Evolutionary conservation across 768 basidiomycete species (phyloP).

Genomic region (Rhodotorula paludigena): DNA sequence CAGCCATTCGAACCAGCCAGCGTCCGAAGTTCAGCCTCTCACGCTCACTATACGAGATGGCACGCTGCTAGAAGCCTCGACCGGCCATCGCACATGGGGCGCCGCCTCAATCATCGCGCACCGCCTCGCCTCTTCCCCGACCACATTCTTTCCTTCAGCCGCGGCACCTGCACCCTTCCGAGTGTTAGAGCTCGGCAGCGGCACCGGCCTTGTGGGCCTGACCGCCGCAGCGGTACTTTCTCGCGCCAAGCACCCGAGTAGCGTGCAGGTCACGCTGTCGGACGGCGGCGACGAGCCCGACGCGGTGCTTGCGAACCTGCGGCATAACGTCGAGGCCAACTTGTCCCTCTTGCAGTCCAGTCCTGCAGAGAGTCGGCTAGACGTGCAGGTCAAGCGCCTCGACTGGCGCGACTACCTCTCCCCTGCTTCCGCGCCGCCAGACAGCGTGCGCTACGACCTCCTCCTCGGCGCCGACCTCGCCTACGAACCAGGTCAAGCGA

Average conservation of each 20-base stretch:
- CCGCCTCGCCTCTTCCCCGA: constrained; percentile 49
- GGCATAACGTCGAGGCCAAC: constrained; percentile 59
- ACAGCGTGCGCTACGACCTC: constrained; percentile 57
- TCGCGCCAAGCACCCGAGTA: constrained; percentile 14
- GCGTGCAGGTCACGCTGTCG: constrained; percentile 57
- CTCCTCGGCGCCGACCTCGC: constrained; percentile 75
- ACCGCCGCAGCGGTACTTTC: constrained; percentile 55
- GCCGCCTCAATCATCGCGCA: constrained; percentile 66
- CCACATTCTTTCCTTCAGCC: not conserved
- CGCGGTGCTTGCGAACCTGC: constrained; percentile 66
- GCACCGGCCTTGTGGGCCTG: constrained; percentile 77
- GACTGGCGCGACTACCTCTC: constrained; percentile 57
- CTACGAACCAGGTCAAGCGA: constrained; percentile 65
- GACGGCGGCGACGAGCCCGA: constrained; percentile 57
- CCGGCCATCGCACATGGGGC: constrained; percentile 81
- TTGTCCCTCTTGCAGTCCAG: constrained; percentile 38
- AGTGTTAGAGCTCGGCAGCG: constrained; percentile 76
- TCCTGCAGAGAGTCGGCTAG: constrained; percentile 16
- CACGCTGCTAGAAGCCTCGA: constrained; percentile 59
- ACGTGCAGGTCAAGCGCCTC: constrained; percentile 54
- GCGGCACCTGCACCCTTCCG: constrained; percentile 44
- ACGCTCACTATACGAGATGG: constrained; percentile 62
- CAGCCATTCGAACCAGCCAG: too few relatives aligned
- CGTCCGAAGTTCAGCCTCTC: too few relatives aligned
- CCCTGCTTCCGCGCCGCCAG: constrained; percentile 38